Conservation (phyloP, 345 rosid genomes). For the Tarenaya hassleriana region DNA sequence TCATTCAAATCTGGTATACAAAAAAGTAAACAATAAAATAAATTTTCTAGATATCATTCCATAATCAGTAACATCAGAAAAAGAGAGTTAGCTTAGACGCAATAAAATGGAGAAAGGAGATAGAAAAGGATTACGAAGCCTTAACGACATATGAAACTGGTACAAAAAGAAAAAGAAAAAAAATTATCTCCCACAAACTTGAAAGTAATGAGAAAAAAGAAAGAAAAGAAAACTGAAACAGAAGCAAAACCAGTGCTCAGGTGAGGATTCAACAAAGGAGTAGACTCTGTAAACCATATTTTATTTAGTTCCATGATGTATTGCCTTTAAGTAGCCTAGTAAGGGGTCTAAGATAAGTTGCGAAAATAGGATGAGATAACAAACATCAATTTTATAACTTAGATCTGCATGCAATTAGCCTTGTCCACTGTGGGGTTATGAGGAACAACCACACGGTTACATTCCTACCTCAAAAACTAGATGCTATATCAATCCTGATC, state of each 20-base stretch:
- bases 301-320: background rate
- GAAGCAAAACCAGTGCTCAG: background rate
- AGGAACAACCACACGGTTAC: constrained; percentile 12
- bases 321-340: background rate
- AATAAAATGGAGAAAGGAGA: background rate
- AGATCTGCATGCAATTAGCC: background rate
- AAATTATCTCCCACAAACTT: too few relatives aligned
- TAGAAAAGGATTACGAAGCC: too few relatives aligned
- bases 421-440: background rate
- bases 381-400: constrained; percentile 8
- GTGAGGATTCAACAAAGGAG: background rate
- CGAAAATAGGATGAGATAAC: background rate
- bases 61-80: background rate
- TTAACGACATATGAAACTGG: constrained; percentile 13
- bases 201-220: constrained; percentile 2
- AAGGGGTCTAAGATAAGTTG: background rate
- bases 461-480: too few relatives aligned
- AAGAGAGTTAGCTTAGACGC: background rate
- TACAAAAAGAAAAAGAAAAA: too few relatives aligned
- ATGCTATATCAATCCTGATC: background rate
- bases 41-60: constrained; percentile 9
- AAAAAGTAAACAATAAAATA: constrained; percentile 12
- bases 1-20: constrained; percentile 41
- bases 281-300: background rate
- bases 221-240: background rate